Evolutionary conservation across 495 filamentous ascomycete genomes (phyloP), one percentile per base, ranked within the genome.

Genomic region (Cryomyces minteri): DNA sequence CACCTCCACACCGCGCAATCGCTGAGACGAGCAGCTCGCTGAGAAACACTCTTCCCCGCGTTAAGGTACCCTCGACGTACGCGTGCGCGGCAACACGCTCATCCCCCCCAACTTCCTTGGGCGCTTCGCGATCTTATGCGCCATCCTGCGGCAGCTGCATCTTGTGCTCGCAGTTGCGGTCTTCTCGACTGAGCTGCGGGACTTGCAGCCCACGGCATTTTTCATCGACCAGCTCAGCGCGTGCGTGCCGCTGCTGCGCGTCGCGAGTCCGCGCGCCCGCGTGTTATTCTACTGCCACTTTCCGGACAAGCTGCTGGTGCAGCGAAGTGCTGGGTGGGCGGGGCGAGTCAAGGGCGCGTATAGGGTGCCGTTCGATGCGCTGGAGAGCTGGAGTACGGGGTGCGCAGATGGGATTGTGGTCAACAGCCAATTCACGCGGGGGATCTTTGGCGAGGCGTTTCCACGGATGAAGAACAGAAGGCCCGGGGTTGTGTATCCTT

Each of bases 241-340:
- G 30, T 84, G 85, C 39, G 69, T 94, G 11, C 92, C 88, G 0
- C 64, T 94, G 10, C 68, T 98, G 28, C 61, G 67, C n/a, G 40
- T 65, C 29, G 53, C 72, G n/a, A 64, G 61, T 32, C 50, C 60
- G 8, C 58, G 67, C 6, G 65, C 71, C 41, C 72, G 74, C 30
- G 74, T 94, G 38, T 69, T 98, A n/a, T 98, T 98, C 69, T 98
- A 98, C 69, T 95, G 90, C 65, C 90, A 98, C 67, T 98, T 94
- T 60, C 90, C 90, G 1, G 90, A 98, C 61, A 77, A 92, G 41
- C 72, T 96, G 44, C 78, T 98, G 11, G 82, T 76, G 37, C 69
- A 67, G 58, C 70, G 62, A 43, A 29, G 51, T 25, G 47, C n/a
- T 1, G 71, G 70, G 49, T 68, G 61, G 54, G 67, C 51, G 33